Conservation (phyloP, 495 filamentous ascomycete genomes). For the Aspergillus coremiiformis region DNA sequence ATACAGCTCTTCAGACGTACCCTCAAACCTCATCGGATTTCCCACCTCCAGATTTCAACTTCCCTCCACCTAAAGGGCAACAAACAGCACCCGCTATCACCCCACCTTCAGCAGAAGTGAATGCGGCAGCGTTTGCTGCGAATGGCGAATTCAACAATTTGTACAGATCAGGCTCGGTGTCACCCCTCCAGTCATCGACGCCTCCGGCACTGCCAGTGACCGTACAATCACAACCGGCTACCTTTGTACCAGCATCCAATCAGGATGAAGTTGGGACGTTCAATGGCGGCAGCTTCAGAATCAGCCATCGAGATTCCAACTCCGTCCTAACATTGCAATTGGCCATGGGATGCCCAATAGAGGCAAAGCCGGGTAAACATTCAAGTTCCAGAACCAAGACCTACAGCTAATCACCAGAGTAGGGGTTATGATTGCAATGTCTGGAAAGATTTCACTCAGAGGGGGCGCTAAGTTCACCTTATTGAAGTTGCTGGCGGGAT, state of each 20-base stretch:
- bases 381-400: not conserved
- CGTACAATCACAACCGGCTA: constrained; percentile 24
- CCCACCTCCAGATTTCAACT: constrained; percentile 30
- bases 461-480: constrained; percentile 72
- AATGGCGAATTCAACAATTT: constrained; percentile 2
- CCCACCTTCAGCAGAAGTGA: constrained; percentile 13
- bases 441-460: constrained; percentile 72
- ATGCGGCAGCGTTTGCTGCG: constrained; percentile 1
- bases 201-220: not conserved
- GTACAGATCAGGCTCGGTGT: not conserved
- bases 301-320: constrained; percentile 89
- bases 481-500: constrained; percentile 78
- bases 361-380: constrained; percentile 67
- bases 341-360: constrained; percentile 79
- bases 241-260: constrained; percentile 47
- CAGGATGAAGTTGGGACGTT: constrained; percentile 86
- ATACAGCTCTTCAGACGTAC: constrained; percentile 5
- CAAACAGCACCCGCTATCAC: constrained; percentile 4
- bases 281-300: constrained; percentile 89
- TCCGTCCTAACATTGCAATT: constrained; percentile 83
- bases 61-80: constrained; percentile 32
- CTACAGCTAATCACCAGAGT: not conserved
- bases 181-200: constrained; percentile 14
- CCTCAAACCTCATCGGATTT: constrained; percentile 22
- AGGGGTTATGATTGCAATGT: constrained; percentile 95